Evolutionary conservation across 257 asterid species (phyloP), one percentile per base, ranked within the genome.

Genomic region (Oldenlandia corymbosa): DNA sequence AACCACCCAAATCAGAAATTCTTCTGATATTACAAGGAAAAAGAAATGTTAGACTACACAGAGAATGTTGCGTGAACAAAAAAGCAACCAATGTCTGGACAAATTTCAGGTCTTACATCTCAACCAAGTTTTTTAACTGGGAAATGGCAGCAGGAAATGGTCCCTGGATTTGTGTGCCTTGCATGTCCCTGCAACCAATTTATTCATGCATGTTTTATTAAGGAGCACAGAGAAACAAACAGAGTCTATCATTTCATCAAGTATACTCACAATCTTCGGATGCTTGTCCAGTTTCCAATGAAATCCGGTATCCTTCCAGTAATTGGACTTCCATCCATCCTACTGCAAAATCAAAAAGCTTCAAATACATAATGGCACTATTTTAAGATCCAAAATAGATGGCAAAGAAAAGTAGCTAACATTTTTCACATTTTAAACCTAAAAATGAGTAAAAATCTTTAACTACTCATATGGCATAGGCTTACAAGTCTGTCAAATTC

Each of bases 401-500:
- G 55, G 26, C 55, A 17, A 55, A 26, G 34, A 43, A 12, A 13
- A 67, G 18, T 12, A 47, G 10, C 2, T n/a, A 18, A 18, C 7
- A 47, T 20, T 0, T 10, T 47, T 20, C 37, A 37, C 13, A 27
- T 5, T 65, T 23, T 42, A 21, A 58, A 18, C 26, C 27, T 32
- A 18, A 58, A 31, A 20, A 24, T 30, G 61, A 43, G 32, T n/a
- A 46, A 55, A 37, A 39, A 16, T 56, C 18, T 50, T 32, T 7
- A 42, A 30, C 28, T 45, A 60, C 51, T 10, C 14, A 67, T 30
- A 54, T 60, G 62, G 32, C 39, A 42, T 23, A 60, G 49, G 80
- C 99, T 92, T 82, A 92, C 99, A 92, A 80, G 67, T 89, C 85
- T 58, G 79, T 73, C 88, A 92, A 69, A 85, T 89, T 84, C 84